Conservation (phyloP, 2,329 filamentous ascomycete genomes). For the Cladosporium oxysporum region DNA sequence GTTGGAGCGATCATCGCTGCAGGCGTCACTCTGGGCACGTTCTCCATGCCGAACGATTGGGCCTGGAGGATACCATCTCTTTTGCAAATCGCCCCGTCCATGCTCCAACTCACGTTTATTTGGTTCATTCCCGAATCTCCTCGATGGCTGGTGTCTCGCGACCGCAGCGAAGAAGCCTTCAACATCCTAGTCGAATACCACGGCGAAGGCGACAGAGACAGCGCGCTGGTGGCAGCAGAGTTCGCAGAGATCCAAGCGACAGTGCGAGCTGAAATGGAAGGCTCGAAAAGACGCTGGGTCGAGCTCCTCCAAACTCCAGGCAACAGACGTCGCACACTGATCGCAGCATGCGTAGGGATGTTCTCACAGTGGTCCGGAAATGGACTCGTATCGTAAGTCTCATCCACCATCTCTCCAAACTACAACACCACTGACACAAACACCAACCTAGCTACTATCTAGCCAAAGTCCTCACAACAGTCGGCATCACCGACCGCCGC, state of each 20-base stretch:
- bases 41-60: constrained; percentile 25
- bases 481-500: constrained; percentile 33
- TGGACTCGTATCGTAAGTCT: constrained; percentile 30
- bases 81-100: constrained; percentile 29
- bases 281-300: constrained; percentile 50
- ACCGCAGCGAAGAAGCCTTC: constrained; percentile 22
- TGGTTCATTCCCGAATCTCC: constrained; percentile 25
- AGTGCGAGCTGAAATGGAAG: constrained; percentile 55
- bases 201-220: constrained; percentile 41
- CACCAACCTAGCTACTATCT: constrained; percentile 38
- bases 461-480: constrained; percentile 30
- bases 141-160: constrained; percentile 23
- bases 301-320: constrained; percentile 60
- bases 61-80: constrained; percentile 48
- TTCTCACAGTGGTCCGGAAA: constrained; percentile 17
- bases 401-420: constrained; percentile 41
- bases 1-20: constrained; percentile 18
- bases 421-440: background rate
- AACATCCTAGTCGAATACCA: constrained; percentile 25
- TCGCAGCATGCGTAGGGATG: constrained; percentile 10
- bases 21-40: constrained; percentile 12
- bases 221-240: constrained; percentile 65
- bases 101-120: constrained; percentile 29
- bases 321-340: constrained; percentile 51
- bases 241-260: constrained; percentile 67